Conservation (phyloP, 2,329 filamentous ascomycete species). For the Periconia sp. region DNA sequence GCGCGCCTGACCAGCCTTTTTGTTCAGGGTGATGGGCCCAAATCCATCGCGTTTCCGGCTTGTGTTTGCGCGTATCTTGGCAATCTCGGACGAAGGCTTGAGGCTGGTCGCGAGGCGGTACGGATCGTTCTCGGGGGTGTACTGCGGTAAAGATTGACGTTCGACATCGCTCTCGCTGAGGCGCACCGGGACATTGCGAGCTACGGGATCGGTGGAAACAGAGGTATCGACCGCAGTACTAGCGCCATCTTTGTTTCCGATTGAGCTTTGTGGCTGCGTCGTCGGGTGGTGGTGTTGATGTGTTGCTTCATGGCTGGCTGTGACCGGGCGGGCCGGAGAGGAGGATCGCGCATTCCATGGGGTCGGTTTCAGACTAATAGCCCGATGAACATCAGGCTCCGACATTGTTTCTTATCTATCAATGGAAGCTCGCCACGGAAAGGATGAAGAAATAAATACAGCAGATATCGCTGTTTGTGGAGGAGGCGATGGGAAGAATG, state of each 20-base stretch:
- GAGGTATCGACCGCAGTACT: conserved; percentile 45
- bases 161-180: conserved; percentile 45
- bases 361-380: conserved; percentile 51
- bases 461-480: neutral
- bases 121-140: conserved; percentile 71
- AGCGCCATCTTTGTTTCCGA: conserved; percentile 31
- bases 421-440: neutral
- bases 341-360: conserved; percentile 45
- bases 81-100: conserved; percentile 76
- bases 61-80: conserved; percentile 76
- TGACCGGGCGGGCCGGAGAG: conserved; percentile 30
- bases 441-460: neutral
- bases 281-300: conserved; percentile 17
- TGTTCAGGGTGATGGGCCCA: conserved; percentile 47
- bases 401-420: conserved; percentile 31
- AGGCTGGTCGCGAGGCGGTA: conserved; percentile 76
- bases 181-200: conserved; percentile 35
- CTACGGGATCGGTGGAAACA: conserved; percentile 33
- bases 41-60: conserved; percentile 70
- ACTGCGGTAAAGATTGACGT: conserved; percentile 57
- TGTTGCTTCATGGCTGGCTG: conserved; percentile 21
- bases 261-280: conserved; percentile 11
- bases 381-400: conserved; percentile 51
- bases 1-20: conserved; percentile 48
- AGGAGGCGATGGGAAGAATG: neutral